These are phyloP conservation scores for Vaccinium macrocarpon DNA, from an alignment of 148 eudicot species.

Conservation along the genomic window DNA sequence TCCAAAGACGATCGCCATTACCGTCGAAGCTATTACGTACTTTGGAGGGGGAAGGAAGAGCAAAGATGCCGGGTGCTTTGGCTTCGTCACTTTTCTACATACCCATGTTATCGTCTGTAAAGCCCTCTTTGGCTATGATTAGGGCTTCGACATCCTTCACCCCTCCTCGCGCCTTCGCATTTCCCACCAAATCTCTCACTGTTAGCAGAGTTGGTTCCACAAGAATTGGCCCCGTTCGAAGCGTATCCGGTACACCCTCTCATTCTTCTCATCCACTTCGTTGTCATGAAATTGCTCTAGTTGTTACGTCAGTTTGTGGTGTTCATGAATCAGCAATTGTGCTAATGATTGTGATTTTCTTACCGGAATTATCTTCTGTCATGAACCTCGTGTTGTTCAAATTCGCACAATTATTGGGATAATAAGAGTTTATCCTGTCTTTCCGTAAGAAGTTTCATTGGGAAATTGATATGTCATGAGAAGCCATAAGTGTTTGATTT, in stretches of 20 bases:
- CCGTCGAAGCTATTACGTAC: not conserved
- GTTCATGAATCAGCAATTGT: not conserved
- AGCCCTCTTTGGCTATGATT: not conserved
- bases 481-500: not conserved
- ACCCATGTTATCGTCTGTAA: not conserved
- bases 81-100: not conserved
- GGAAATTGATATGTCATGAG: not conserved
- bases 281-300: too few species aligned
- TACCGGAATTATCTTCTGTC: too few species aligned
- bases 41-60: not conserved
- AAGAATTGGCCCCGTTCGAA: slow-evolving; percentile 12
- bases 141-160: not conserved
- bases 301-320: not conserved
- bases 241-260: slow-evolving; percentile 4
- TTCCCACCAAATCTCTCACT: not conserved
- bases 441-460: too few species aligned
- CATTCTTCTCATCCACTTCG: not conserved
- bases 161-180: not conserved
- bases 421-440: too few species aligned
- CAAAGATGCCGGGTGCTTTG: not conserved
- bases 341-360: not conserved
- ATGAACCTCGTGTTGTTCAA: too few species aligned
- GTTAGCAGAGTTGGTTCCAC: not conserved
- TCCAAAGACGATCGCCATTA: not conserved
- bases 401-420: too few species aligned